Evolutionary conservation across 164 flowering plant genomes (phyloP).

Genomic region (Stephania japonica): DNA sequence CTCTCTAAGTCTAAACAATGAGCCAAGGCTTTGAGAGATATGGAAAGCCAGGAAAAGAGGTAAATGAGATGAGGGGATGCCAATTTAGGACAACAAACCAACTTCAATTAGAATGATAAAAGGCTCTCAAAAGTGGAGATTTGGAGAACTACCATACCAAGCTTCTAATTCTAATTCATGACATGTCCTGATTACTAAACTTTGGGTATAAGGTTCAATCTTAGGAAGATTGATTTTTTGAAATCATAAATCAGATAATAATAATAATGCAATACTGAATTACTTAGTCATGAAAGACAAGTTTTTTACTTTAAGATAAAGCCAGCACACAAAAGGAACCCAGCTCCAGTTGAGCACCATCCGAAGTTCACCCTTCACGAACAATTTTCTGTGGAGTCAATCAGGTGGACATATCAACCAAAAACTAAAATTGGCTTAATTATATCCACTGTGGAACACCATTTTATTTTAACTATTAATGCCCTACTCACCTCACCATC

Average conservation of each 20-base stretch:
- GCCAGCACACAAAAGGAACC: neutral
- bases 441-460: neutral
- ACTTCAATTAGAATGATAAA: neutral
- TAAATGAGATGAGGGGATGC: neutral
- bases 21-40: neutral
- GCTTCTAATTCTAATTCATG: neutral
- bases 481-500: neutral
- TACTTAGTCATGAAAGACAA: neutral
- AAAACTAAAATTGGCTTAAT: neutral
- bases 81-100: neutral
- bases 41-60: neutral
- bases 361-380: neutral
- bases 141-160: neutral
- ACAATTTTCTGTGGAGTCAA: neutral
- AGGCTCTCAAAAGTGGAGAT: neutral
- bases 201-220: neutral
- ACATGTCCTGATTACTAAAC: neutral
- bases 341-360: neutral
- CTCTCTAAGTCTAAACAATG: neutral
- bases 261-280: no score
- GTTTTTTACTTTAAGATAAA: neutral
- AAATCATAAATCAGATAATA: no score
- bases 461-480: neutral
- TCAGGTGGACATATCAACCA: neutral
- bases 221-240: neutral